These are phyloP conservation scores for Phialophora expanda DNA, from an alignment of 2,329 filamentous ascomycete genomes.

Conservation along the genomic window DNA sequence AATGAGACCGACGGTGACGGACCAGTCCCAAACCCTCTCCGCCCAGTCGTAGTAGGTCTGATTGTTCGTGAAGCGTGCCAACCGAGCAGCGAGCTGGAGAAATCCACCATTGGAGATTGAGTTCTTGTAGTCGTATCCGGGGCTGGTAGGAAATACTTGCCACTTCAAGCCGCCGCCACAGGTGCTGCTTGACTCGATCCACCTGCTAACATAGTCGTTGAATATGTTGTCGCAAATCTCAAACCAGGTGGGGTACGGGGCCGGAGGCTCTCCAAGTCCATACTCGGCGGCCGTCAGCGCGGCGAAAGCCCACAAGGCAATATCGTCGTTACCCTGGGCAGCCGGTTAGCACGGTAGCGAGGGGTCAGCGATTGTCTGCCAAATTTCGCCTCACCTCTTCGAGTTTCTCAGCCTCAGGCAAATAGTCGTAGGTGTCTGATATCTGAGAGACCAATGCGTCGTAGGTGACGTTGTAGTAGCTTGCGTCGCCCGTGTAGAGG, in stretches of 20 bases:
- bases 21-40: slow-evolving; percentile 63
- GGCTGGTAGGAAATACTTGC: slow-evolving; percentile 81
- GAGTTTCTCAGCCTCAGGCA: slow-evolving; percentile 53
- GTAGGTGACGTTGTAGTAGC: slow-evolving; percentile 65
- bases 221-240: slow-evolving; percentile 72
- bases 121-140: slow-evolving; percentile 65
- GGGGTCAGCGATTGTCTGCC: not conserved
- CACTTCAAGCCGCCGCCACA: slow-evolving; percentile 79
- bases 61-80: slow-evolving; percentile 79
- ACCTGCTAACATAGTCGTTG: slow-evolving; percentile 70
- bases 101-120: slow-evolving; percentile 62
- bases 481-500: slow-evolving; percentile 65
- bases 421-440: slow-evolving; percentile 64
- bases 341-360: not conserved
- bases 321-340: slow-evolving; percentile 65
- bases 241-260: slow-evolving; percentile 47
- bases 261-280: slow-evolving; percentile 64
- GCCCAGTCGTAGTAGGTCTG: slow-evolving; percentile 78
- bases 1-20: slow-evolving; percentile 60
- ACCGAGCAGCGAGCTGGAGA: slow-evolving; percentile 66
- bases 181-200: slow-evolving; percentile 62
- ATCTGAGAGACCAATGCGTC: slow-evolving; percentile 65
- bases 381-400: slow-evolving; percentile 21
- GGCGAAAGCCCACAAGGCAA: slow-evolving; percentile 71
- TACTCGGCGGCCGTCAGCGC: slow-evolving; percentile 70